Base-by-base conservation (phyloP, 495 filamentous ascomycete genomes). In the Immersiella caudata region DNA sequence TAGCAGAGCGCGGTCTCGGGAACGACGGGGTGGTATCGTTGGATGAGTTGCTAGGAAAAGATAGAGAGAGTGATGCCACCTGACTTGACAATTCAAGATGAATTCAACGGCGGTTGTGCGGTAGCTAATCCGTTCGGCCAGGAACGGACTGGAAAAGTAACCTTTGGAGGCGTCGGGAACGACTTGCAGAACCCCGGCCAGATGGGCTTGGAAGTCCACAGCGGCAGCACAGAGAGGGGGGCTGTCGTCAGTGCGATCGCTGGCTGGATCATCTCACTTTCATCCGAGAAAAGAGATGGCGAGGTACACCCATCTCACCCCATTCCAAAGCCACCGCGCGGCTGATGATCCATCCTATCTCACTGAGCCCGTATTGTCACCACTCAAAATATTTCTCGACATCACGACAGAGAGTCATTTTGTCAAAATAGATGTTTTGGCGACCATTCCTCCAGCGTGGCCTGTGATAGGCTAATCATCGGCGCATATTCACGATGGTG, bases 401-500 rank as follows among this genome's bases (percentile, higher is more conserved):
- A 46, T 46, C 40, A 14, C 40, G 40, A 36, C 33, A 36, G 6
- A 46, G 40, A 46, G 40, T 46, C 40, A 46, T 46, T 46, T 5
- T 46, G 40, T 46, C 11, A 46, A 46, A 46, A 46, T 46, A 46
- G 40, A 46, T 46, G 26, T 57, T n/a, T 57, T 57, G 54, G 54
- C 21, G 20, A 6, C 54, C 40, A 14, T 46, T 46, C 40, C 40
- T 18, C 16, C 40, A 46, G 54, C 22, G 22, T 57, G 54, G 54
- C 26, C 22, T 57, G 54, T 57, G 54, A 57, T 57, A 57, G 54
- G 54, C 54, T 24, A 27, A 24, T 27, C 22, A 18, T 26, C 21
- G 54, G 54, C 54, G 54, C 54, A 57, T 24, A 57, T 24, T 57
- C 54, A 21, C 26, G 54, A 57, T 57, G 16, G 21, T 27, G 26